Evolutionary conservation across 1,284 basidiomycete genomes (phyloP), one percentile per base, ranked within the genome.

Genomic region (Cryptococcus neoformans): DNA sequence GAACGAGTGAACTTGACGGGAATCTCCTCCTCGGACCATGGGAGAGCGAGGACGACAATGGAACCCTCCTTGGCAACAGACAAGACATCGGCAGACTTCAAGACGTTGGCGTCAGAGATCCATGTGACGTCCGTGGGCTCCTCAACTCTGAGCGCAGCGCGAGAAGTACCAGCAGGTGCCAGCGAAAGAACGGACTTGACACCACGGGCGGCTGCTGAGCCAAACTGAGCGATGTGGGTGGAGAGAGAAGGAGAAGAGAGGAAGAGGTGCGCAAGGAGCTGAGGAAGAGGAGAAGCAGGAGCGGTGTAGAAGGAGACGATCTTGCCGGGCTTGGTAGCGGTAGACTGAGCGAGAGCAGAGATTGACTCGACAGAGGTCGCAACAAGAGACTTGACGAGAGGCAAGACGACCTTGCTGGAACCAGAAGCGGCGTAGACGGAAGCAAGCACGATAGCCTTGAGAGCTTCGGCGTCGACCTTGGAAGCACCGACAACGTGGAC

Each of bases 221-320:
- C 75, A 60, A 75, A 76, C 46, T 70, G 62, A 38, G 73, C 73
- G 16, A 78, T 59, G 14, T 64, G 64, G 44, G 78, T 74, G 14
- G 57, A 40, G 38, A 79, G 69, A 6, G 71, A 53, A 2, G 75
- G 75, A 16, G 74, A 76, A 8, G 77, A 70, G 54, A 76, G 67
- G 75, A 77, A 79, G 51, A 78, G 67, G 62, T 79, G 75, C 21
- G 73, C 60, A 39, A 77, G 61, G 52, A 78, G 69, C 53, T 72
- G 64, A 44, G 78, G 74, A 14, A 78, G 62, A 60, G 77, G 76
- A 1, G 73, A 68, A 21, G 55, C 51, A 17, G 69, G 66, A n/a
- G 67, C 61, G 9, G 77, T 76, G 68, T 75, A 80, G 70, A 79
- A 75, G 12, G 78, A 71, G 62, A 80, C 66, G 55, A 76, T 75